Percentiles rank a stretch among this genome's conserved stretches.
These are phyloP conservation scores for Leccinum longicurvipes DNA, from an alignment of 768 basidiomycete species.

Conservation along the genomic window DNA sequence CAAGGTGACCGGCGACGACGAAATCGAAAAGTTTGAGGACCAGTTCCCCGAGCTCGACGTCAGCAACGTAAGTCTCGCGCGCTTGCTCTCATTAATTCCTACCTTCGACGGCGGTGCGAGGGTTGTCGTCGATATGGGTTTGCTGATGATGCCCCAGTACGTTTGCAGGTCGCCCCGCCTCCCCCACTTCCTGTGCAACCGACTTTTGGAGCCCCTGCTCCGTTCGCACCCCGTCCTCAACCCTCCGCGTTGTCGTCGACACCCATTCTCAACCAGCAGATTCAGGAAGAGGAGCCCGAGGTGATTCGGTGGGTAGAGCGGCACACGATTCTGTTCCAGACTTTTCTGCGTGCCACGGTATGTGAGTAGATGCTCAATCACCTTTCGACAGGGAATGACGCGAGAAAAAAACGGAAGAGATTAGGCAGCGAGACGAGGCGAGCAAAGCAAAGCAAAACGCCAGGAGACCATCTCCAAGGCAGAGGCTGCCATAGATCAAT, in stretches of 20 bases:
- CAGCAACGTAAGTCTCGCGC: slow-evolving; percentile 33
- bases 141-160: slow-evolving; percentile 1
- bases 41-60: slow-evolving; percentile 81
- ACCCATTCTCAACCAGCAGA: slow-evolving; percentile 64
- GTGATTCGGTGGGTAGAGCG: slow-evolving; percentile 64
- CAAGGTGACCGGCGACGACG: slow-evolving; percentile 81
- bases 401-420: slow-evolving; percentile 80
- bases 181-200: slow-evolving; percentile 27
- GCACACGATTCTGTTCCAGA: no score
- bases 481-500: slow-evolving; percentile 83
- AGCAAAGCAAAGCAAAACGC: slow-evolving; percentile 69
- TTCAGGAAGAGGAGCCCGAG: slow-evolving; percentile 80
- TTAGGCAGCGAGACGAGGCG: slow-evolving; percentile 76
- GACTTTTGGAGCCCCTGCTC: slow-evolving; percentile 45
- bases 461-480: slow-evolving; percentile 84
- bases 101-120: not conserved
- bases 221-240: slow-evolving; percentile 78
- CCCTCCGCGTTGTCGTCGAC: slow-evolving; percentile 67
- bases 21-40: slow-evolving; percentile 80
- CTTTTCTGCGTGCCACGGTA: not conserved
- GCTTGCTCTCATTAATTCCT: not conserved
- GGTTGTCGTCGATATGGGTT: slow-evolving; percentile 11
- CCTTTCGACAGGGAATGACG: slow-evolving; percentile 71
- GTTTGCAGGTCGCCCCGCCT: slow-evolving; percentile 34
- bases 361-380: not conserved